Conservation (phyloP, 768 basidiomycete genomes). For the Tylopilus sp. region DNA sequence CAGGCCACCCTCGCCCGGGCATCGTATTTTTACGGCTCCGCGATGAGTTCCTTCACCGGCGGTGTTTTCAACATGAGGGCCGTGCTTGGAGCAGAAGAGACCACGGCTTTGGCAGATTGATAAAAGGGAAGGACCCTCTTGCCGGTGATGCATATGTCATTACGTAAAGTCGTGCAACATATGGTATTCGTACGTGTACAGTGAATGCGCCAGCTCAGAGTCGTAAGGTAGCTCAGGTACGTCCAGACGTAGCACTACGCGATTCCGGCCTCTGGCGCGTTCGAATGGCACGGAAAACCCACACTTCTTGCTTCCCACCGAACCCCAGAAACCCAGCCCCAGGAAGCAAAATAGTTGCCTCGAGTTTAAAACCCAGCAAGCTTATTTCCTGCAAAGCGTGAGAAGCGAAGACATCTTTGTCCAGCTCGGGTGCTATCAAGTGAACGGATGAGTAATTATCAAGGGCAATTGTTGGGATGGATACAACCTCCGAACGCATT, state of each 20-base stretch:
- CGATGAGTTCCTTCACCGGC: slow-evolving; percentile 38
- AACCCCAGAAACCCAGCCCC: slow-evolving; percentile 36
- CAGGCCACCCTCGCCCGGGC: slow-evolving; percentile 35
- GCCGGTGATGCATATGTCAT: slow-evolving; percentile 1
- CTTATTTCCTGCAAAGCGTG: slow-evolving; percentile 60
- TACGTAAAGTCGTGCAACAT: neutral
- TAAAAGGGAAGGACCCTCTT: neutral
- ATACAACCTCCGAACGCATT: slow-evolving; percentile 33
- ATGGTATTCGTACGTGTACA: slow-evolving; percentile 10
- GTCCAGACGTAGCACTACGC: slow-evolving; percentile 20
- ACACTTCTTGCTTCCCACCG: slow-evolving; percentile 50
- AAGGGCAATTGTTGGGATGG: neutral
- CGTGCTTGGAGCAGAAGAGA: slow-evolving; percentile 31
- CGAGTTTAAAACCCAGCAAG: slow-evolving; percentile 56
- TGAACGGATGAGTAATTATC: slow-evolving; percentile 2
- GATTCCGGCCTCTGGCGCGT: slow-evolving; percentile 29
- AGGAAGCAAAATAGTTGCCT: slow-evolving; percentile 64
- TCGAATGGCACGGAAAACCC: slow-evolving; percentile 55
- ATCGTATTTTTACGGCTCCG: slow-evolving; percentile 38
- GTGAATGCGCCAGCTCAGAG: neutral
- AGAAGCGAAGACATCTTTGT: slow-evolving; percentile 55
- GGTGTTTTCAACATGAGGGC: slow-evolving; percentile 38
- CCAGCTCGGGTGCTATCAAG: slow-evolving; percentile 38
- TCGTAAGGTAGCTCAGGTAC: slow-evolving; percentile 10
- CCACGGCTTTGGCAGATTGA: slow-evolving; percentile 34